Base-by-base conservation (phyloP, 495 filamentous ascomycete genomes). In the Haplographium delicatum region DNA sequence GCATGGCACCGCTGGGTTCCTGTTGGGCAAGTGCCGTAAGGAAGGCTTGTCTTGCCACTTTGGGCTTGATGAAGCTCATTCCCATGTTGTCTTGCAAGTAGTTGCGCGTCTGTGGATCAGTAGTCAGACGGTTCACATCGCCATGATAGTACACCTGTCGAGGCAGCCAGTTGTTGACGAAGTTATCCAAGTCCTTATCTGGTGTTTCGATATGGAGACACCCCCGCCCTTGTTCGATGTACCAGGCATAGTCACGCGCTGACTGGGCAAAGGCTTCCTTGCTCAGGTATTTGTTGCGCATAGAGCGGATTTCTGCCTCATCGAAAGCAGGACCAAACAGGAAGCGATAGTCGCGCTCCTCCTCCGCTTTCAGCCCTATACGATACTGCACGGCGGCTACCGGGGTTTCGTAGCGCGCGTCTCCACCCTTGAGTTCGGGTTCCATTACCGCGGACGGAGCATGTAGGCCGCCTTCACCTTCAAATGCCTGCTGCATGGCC, bases 21-120 rank as follows among this genome's bases (percentile, higher is more conserved):
- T 79, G 76, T 51, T 79, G 76, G 6, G 68, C 56, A 3, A 79
- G 59, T 9, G 74, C 73, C 0, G 58, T 72, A 37, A 78, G 16
- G 44, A 79, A 69, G 20, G 74, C 68, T 16, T 62, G 62, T 15
- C 74, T 69, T 37, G 74, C 54, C 10, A 76, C 72, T 1, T 68
- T 57, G 1, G 76, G 73, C 51, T 72, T 70, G 60, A 79, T 77
- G 62, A 71, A 79, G 53, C 71, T 72, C 76, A 79, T 79, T 50
- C 76, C 76, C 76, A 79, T 78, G 60, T 76, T 78, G 65, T 79
- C 76, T 50, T 79, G 76, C 19, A 79, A 57, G 59, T 78, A 79
- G 58, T 79, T 79, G 19, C 76, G 71, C 15, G 76, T 79, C 58
- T 79, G 76, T 30, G 76, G 76, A 52, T 79, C 76, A 0, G 76